Base-by-base conservation (phyloP, 352 stramenopile species). In the Globisporangium recalcitrans region DNA sequence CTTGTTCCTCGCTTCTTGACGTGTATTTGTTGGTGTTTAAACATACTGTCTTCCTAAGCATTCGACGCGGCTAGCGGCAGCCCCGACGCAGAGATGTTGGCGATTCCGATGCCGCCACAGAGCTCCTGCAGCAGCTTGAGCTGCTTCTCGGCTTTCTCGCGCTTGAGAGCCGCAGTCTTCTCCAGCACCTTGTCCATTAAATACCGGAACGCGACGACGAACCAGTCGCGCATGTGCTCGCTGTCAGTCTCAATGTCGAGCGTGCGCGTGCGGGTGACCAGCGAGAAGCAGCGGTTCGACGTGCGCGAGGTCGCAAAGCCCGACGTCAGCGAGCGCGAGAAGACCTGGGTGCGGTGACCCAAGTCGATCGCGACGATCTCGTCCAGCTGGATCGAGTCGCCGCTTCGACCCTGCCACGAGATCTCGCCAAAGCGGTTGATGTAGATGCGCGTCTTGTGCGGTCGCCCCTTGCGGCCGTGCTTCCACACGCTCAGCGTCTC, bases 201-300 rank as follows among this genome's bases (percentile, higher is more conserved):
- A 63, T 94, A 94, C 14, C 83, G 75, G 59, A 94, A 91, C n/a
- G 85, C 85, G 22, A 94, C 80, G 16, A 91, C 85, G 56, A 90
- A 91, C 83, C 84, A 94, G 75, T 94, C 85, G 31, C 85, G 82
- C 64, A 88, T 73, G 32, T 80, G 67, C 63, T 94, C 85, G 56
- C 73, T 90, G 36, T 77, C 36, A 0, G 79, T 84, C 61, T 94
- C 78, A 21, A 94, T 87, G 67, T 94, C 85, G 3, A 94, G 71
- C 19, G 85, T 87, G 1, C 85, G 81, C 29, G 74, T 61, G 4
- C 56, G 60, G 1, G 82, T 89, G 8, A 94, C 73, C 3, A 94
- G 67, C 13, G 85, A 94, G 59, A 94, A 88, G 66, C 85, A 92
- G 22, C 76, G 69, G 24, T 65, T 61, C 27, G 69, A 57, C 10